Base-by-base conservation (phyloP, 2,329 filamentous ascomycete genomes). In the Phyllosticta capitalensis region DNA sequence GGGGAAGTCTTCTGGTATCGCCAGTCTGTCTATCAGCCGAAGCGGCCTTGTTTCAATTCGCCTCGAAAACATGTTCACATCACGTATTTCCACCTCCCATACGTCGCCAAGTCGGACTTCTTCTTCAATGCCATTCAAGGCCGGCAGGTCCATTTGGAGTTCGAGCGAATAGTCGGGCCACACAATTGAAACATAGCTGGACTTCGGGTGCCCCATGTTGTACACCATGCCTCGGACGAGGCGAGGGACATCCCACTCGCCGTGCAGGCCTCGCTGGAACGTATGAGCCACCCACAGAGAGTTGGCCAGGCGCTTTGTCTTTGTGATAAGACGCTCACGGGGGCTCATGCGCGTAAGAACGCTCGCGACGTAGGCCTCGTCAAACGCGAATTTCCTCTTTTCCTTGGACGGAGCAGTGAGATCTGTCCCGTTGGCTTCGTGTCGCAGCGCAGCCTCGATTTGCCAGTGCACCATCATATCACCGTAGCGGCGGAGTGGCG, bases 401-500 rank as follows among this genome's bases (percentile, higher is more conserved):
- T 38, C 4, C 2, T 17, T 38, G n/a, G 66, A 73, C 20, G 69
- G 68, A 14, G 77, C 76, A 4, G 75, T 73, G 14, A 45, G 14
- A n/a, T 45, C 38, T 6, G n/a, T 14, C 1, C 38, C 38, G 28
- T 70, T 65, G 10, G 78, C 75, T 69, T 86, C 83, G 62, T 80
- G 76, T 10, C 81, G 79, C 49, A 87, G 65, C 1, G 81, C 82
- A 6, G 83, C 80, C 72, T 86, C 83, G 53, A 85, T 83, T 64
- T 87, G 83, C 77, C 84, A 86, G 67, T 86, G 83, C 10, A 77
- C 73, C 52, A 86, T 75, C 67, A 86, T 76, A 68, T 87, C 84
- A 53, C 74, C 76, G 68, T 81, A 86, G 45, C 83, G 77, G 55
- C 84, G 79, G 21, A 87, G 74, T 1, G 84, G 84, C 65, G 80